Conservation (phyloP, 2,329 filamentous ascomycete species). For the Sarocladium strictum region DNA sequence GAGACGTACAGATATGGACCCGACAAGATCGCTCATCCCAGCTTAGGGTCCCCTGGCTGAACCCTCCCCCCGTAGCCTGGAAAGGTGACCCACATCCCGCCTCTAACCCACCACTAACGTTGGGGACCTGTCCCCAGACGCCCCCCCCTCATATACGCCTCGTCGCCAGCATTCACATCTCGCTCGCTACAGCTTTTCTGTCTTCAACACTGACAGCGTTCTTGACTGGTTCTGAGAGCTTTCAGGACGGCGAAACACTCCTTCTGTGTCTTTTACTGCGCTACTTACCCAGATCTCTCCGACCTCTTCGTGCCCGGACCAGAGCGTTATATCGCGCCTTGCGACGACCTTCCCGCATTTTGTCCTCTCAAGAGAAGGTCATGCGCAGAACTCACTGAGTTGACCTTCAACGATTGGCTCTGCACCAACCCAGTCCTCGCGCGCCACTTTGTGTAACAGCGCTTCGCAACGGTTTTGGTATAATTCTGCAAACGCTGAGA, state of each 20-base stretch:
- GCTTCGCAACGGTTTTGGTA: background rate
- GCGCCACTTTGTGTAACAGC: background rate
- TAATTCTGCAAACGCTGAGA: background rate
- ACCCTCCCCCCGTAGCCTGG: conserved; percentile 6
- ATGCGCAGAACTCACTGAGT: background rate
- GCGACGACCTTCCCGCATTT: background rate
- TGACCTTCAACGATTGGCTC: background rate
- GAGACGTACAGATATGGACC: background rate
- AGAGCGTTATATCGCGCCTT: background rate
- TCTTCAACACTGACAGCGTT: background rate
- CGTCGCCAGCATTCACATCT: conserved; percentile 3
- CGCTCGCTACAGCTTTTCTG: conserved; percentile 1
- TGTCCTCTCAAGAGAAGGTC: background rate
- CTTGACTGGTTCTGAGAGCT: background rate
- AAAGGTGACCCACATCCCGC: conserved; percentile 6
- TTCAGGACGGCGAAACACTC: background rate
- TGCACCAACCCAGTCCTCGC: background rate
- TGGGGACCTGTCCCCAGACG: conserved; percentile 7
- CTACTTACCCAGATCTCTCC: too few species aligned
- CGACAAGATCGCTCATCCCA: conserved; percentile 6
- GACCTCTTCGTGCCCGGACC: too few species aligned
- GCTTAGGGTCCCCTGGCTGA: conserved; percentile 6
- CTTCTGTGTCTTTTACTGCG: background rate
- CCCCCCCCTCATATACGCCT: conserved; percentile 9
- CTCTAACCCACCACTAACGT: conserved; percentile 7